Evolutionary conservation across 148 eudicot species (phyloP).

Genomic region (Heliamphora exappendiculata): DNA sequence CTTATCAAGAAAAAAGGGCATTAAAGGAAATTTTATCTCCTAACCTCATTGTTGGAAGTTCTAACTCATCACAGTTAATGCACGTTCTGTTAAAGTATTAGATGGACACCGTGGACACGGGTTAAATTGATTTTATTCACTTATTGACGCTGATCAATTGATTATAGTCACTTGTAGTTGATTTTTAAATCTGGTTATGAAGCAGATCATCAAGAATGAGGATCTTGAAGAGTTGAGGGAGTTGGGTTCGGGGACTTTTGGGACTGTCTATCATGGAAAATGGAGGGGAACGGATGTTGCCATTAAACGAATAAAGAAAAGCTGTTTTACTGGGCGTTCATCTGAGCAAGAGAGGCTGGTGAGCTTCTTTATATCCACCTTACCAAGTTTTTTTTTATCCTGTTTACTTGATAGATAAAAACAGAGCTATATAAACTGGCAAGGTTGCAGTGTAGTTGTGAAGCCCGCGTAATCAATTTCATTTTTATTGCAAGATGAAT

Average conservation of each 20-base stretch:
- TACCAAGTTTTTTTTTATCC: background rate
- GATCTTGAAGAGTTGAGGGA: slow-evolving; percentile 70
- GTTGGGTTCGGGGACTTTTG: slow-evolving; percentile 73
- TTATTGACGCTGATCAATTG: background rate
- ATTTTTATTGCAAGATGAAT: background rate
- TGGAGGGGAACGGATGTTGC: slow-evolving; percentile 82
- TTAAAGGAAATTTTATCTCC: background rate
- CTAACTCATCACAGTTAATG: background rate
- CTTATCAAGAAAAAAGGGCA: too few relatives aligned
- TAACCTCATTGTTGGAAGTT: background rate
- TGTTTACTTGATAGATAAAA: background rate
- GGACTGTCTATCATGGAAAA: slow-evolving; percentile 70
- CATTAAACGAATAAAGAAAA: slow-evolving; percentile 73
- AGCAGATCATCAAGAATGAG: slow-evolving; percentile 55
- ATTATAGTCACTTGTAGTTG: background rate
- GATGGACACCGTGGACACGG: background rate
- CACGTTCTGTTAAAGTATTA: background rate
- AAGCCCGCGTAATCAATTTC: background rate
- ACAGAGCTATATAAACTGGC: background rate
- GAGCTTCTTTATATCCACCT: slow-evolving; percentile 9
- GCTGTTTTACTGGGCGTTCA: slow-evolving; percentile 78
- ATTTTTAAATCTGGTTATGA: slow-evolving; percentile 6
- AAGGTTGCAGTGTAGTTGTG: background rate
- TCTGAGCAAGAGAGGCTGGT: slow-evolving; percentile 92
- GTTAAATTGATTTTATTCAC: background rate